Percentiles rank a stretch among this genome's conserved stretches.
Evolutionary conservation across 108 stramenopile genomes (phyloP).

Genomic region (Cyclotella cryptica): DNA sequence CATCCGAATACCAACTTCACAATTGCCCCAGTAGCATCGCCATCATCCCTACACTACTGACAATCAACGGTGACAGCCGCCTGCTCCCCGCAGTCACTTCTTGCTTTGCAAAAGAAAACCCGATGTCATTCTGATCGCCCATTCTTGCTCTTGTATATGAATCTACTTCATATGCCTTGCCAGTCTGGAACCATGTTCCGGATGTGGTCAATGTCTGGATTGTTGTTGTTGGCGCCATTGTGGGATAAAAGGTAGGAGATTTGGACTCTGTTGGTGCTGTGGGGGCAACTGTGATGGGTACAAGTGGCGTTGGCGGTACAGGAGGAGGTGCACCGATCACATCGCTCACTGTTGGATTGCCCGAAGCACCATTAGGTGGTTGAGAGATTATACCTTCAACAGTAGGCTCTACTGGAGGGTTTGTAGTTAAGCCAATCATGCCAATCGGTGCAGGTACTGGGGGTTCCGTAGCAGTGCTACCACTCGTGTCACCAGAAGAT

Average conservation of each 20-base stretch:
- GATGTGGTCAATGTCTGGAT: constrained; percentile 25
- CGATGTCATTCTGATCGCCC: constrained; percentile 16
- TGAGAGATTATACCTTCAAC: not conserved
- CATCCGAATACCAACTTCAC: not conserved
- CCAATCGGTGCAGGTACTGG: constrained; percentile 14
- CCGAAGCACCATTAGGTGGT: not conserved
- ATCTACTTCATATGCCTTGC: constrained; percentile 17
- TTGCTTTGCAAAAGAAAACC: constrained; percentile 13
- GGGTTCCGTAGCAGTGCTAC: not conserved
- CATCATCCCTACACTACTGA: not conserved
- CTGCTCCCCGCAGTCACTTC: constrained; percentile 1
- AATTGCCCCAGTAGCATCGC: not conserved
- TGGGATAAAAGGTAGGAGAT: not conserved
- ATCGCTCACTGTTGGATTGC: not conserved
- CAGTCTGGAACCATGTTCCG: constrained; percentile 34
- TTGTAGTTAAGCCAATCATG: not conserved
- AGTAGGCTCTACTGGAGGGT: not conserved
- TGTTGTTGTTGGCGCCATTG: constrained; percentile 16
- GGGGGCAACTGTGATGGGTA: constrained; percentile 20
- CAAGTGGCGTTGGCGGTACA: constrained; percentile 1
- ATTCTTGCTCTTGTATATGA: constrained; percentile 28
- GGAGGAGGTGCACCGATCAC: not conserved
- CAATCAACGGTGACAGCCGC: not conserved
- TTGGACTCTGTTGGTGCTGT: constrained; percentile 1
- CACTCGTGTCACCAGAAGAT: not conserved